Base-by-base conservation (phyloP, 2,329 filamentous ascomycete species). In the Orbilia brochopaga region DNA sequence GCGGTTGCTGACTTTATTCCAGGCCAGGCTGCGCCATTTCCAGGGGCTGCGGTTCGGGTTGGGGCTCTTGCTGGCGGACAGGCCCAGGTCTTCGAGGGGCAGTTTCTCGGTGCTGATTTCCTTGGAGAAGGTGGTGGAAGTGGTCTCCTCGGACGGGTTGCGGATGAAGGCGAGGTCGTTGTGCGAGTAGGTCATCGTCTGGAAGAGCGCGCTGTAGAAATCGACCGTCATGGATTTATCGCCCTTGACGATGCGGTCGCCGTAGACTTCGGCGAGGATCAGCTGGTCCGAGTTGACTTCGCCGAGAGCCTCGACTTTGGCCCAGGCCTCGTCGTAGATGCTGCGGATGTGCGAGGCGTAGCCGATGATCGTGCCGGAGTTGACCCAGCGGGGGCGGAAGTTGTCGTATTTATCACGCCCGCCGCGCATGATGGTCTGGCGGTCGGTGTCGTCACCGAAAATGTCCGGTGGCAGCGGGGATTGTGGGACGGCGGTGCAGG, bases 311-410 rank as follows among this genome's bases (percentile, higher is more conserved):
- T 77, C 74, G 54, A 82, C 78, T 50, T 76, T 74, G 30, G 75
- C 73, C 60, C 77, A 74, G 6, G 78, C 78, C 19, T 76, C 78
- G 21, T 76, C 73, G 72, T 79, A 78, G 42, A 79, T 74, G 7
- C 61, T 72, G 10, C 77, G 76, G n/a, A 79, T 61, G 56, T 79
- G 77, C 44, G 74, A 75, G 17, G 80, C 73, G 0, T 80, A 81
- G 0, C 80, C 81, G 52, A 83, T 81, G 24, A 82, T 78, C 15
- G 81, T 82, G n/a, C 81, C 81, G 2, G 81, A 83, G 75, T 83
- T 83, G 35, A 83, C 77, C 78, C 79, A 83, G 19, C 79, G 78
- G 6, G 81, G 79, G 2, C 75, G 69, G 40, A 64, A 62, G 21
- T 73, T 73, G 24, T 73, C 67, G 44, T 65, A 73, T 17, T 73